These are phyloP conservation scores for Martensiomyces pterosporus DNA, from an alignment of 192 early-diverging fungal species.

Conservation along the genomic window DNA sequence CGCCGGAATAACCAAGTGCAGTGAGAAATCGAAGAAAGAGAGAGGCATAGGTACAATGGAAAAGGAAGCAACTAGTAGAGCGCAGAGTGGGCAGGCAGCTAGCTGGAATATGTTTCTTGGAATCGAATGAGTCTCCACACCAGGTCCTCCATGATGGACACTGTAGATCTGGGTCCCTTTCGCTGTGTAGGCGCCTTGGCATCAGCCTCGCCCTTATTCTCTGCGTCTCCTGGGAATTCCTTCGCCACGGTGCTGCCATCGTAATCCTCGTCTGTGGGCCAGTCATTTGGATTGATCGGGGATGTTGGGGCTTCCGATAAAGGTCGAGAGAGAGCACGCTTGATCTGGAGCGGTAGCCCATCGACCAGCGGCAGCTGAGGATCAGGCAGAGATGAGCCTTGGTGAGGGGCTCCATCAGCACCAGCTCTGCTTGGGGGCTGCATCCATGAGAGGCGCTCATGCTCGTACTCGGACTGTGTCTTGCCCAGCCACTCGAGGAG, in stretches of 20 bases:
- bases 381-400: background rate
- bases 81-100: no score
- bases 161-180: slow-evolving; percentile 21
- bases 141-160: slow-evolving; percentile 44
- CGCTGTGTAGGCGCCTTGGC: background rate
- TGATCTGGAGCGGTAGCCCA: background rate
- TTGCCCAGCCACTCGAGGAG: slow-evolving; percentile 50
- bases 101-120: slow-evolving; percentile 44
- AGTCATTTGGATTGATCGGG: slow-evolving; percentile 40
- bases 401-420: background rate
- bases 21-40: no score
- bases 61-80: no score
- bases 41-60: no score
- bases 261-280: slow-evolving; percentile 41
- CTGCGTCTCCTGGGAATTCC: background rate
- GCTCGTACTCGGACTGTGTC: slow-evolving; percentile 44
- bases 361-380: background rate
- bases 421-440: background rate
- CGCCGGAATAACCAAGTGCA: no score
- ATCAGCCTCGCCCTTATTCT: background rate
- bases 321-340: slow-evolving; percentile 2
- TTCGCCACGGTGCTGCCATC: background rate
- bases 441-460: slow-evolving; percentile 27
- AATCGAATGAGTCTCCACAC: slow-evolving; percentile 47
- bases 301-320: slow-evolving; percentile 44